Base-by-base conservation (phyloP, 768 basidiomycete species). In the Royoungia palumana region DNA sequence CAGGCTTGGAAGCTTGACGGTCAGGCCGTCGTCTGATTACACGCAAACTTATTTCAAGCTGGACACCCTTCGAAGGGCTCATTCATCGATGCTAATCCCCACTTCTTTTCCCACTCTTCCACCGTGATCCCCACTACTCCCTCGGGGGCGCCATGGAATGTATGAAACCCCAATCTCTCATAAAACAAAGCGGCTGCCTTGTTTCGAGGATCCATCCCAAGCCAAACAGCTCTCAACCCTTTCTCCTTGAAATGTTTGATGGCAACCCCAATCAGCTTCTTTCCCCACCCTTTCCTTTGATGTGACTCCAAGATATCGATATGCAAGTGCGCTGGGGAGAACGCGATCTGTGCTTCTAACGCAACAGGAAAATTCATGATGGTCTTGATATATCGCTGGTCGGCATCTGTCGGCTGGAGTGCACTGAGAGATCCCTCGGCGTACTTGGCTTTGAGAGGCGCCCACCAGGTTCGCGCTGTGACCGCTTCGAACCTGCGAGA, bases 251-350 rank as follows among this genome's bases (percentile, higher is more conserved):
- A 63, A 68, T 79, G 71, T 38, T 71, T 69, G 21, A 86, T 74
- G 4, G 78, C 84, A 28, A 57, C 67, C 38, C 66, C 72, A 30
- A 89, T 80, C 55, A 90, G 63, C 62, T 67, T 79, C 61, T 73
- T 75, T n/a, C 87, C 88, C 80, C 81, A 87, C 20, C 87, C 87
- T 52, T 76, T 76, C 46, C 78, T 70, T 63, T 87, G 87, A 61
- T 86, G 79, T 36, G 72, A 73, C 21, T 81, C 75, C 57, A 89
- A 60, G 47, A 90, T 79, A 55, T 91, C 72, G 59, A 90, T 82
- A 62, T 91, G 88, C 56, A 90, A 54, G 65, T 90, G 87, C 9
- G 87, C 87, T 11, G 81, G 77, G 16, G 87, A 82, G 60, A 84
- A 86, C 5, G 73, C 67, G 51, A 87, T 69, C 53, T 76, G 77